Evolutionary conservation across 345 rosid species (phyloP), one percentile per base, ranked within the genome.

Genomic region (Hibiscus trionum): DNA sequence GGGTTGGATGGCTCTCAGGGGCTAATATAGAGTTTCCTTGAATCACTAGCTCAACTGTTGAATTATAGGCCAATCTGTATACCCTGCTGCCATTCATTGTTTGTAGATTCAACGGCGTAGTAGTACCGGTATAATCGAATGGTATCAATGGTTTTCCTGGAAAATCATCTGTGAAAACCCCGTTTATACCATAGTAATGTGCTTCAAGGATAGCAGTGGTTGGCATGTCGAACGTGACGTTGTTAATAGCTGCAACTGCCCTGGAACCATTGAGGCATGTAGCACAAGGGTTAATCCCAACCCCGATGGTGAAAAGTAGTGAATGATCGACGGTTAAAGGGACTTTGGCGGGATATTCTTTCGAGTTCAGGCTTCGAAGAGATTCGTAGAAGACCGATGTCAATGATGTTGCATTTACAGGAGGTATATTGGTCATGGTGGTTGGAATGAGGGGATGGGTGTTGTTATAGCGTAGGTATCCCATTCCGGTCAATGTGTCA

Each of bases 1-100:
- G 96, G 4, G 86, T 60, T 0, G 93, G 96, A 77, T 88, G 97
- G 65, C 82, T 88, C 77, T 91, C 93, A 2, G 93, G 89, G 12
- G 96, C 82, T 35, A 88, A 65, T 42, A 90, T 77, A 44, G 81
- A 80, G 6, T 93, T 90, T 24, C 91, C 96, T 80, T 91, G 97
- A 9, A 91, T 76, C 4, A 91, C 85, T 11, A 91, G 16, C 53
- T 91, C 86, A 53, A 90, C 97, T 0, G 89, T 90, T 1, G 88
- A 76, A 77, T 91, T 90, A 62, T 70, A 91, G 17, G 72, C 75
- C 58, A 91, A 62, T 75, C 86, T 86, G 61, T 87, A 89, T 2
- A 82, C 73, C 80, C 77, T 82, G 14, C 96, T 91, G 44, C 93
- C 97, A 3, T 79, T 86, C 72, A 11, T 82, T 17, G 96, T 90